These are phyloP conservation scores for Capsella bursapastoris DNA, from an alignment of 345 rosid genomes.

Conservation along the genomic window DNA sequence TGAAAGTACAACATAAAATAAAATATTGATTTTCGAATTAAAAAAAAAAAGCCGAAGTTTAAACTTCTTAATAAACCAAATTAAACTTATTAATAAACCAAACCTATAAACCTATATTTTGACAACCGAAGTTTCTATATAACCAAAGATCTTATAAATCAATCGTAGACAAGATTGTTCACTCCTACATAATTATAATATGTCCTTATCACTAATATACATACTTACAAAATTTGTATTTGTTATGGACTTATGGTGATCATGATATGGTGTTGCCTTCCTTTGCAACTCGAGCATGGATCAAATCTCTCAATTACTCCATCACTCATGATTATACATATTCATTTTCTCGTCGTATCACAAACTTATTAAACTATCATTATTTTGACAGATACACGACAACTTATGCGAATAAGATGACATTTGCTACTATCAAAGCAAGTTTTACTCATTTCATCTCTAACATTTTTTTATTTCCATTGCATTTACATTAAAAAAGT, in stretches of 20 bases:
- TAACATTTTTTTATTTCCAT: background rate
- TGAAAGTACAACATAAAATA: too few species aligned
- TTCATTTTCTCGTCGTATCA: background rate
- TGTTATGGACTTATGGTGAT: constrained; percentile 47
- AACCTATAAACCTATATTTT: too few species aligned
- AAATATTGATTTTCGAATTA: too few species aligned
- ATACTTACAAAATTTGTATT: too few species aligned
- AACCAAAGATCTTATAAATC: too few species aligned
- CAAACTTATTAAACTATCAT: background rate
- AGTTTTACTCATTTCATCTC: background rate
- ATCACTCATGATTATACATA: constrained; percentile 41
- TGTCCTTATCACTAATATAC: too few species aligned
- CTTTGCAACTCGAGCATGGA: constrained; percentile 61
- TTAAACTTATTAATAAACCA: too few species aligned
- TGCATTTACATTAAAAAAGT: background rate
- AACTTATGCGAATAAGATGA: constrained; percentile 36
- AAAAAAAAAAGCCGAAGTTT: too few species aligned
- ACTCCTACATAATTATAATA: too few species aligned
- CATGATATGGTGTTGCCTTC: constrained; percentile 54
- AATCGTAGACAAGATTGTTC: too few species aligned
- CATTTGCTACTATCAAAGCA: constrained; percentile 69
- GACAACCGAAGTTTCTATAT: too few species aligned
- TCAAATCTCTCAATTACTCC: constrained; percentile 52
- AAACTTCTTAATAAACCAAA: too few species aligned
- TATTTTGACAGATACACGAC: constrained; percentile 49